Evolutionary conservation across 78 protist species (phyloP).

Genomic region (Dictyostelium capitatum): DNA sequence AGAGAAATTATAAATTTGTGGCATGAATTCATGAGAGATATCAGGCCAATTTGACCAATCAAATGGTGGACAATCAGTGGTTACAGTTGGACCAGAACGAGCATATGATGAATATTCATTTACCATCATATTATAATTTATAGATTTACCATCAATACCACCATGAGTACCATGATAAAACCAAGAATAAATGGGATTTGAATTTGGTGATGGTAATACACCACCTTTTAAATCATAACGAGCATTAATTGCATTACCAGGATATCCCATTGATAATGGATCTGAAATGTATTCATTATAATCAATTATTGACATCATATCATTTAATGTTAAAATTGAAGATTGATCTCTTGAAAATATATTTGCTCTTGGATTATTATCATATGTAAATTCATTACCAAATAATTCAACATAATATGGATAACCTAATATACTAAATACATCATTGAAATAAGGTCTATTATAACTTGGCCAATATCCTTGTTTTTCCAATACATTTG

Average conservation of each 20-base stretch:
- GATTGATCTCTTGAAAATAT: slow-evolving; percentile 27
- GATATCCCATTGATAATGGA: slow-evolving; percentile 16
- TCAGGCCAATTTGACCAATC: slow-evolving; percentile 30
- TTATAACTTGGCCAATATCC: slow-evolving; percentile 53
- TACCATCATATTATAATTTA: slow-evolving; percentile 39
- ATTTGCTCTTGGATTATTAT: slow-evolving; percentile 60
- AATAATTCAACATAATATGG: slow-evolving; percentile 32
- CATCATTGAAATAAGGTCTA: slow-evolving; percentile 42
- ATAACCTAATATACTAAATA: slow-evolving; percentile 32
- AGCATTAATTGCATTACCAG: slow-evolving; percentile 55
- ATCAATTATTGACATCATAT: not conserved
- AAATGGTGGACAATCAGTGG: slow-evolving; percentile 45
- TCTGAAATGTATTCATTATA: slow-evolving; percentile 49
- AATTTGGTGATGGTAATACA: not conserved
- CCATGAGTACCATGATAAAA: slow-evolving; percentile 51
- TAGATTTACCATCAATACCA: slow-evolving; percentile 49
- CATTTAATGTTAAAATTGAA: not conserved
- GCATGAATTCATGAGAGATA: slow-evolving; percentile 32
- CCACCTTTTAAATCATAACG: slow-evolving; percentile 33
- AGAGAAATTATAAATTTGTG: slow-evolving; percentile 32
- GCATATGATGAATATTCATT: slow-evolving; percentile 15
- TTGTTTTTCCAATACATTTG: slow-evolving; percentile 5
- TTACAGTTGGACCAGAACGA: slow-evolving; percentile 47
- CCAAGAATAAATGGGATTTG: slow-evolving; percentile 31
- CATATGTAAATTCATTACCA: slow-evolving; percentile 31